Evolutionary conservation across 2,329 filamentous ascomycete genomes (phyloP), one percentile per base, ranked within the genome.

Genomic region (Sporothrix luriei): DNA sequence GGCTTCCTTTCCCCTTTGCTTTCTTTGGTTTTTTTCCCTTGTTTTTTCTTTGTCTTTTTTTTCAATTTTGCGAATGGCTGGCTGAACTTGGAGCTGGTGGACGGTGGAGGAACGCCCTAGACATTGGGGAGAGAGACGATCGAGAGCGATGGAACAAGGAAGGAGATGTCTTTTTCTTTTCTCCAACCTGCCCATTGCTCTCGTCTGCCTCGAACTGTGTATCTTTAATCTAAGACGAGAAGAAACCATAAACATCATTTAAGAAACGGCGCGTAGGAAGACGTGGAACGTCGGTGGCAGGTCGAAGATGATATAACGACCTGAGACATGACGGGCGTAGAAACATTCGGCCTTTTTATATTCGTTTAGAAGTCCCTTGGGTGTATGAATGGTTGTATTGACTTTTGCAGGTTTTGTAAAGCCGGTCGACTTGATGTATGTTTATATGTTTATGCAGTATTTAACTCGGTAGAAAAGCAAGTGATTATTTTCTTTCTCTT

Each of bases 211-310:
- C 24, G 40, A 68, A 55, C 67, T 69, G 49, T 70, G 71, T 71
- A 68, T 68, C 68, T 70, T 54, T 71, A 71, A 71, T 71, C 4
- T 52, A 43, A 51, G 46, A 59, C 62, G 61, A 65, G 55, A 57
- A 61, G 57, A 66, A 49, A 24, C 55, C 62, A 66, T 54, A 49
- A 21, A 61, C 62, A 69, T 61, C 49, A 16, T 46, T 29, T 55
- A n/a, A 55, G n/a, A 21, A 24, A 24, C 1, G 33, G 40, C 11
- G 40, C 40, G 14, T 43, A 13, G 40, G 40, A n/a, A n/a, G 29
- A 21, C 13, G 2, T 10, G 21, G 21, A 48, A 24, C 3, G 3
- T 59, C 16, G 13, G n/a, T 14, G 19, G 21, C 49, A 24, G 49
- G 19, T 6, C 49, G 11, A 24, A 52, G n/a, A 9, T 3, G 21